A percentile compares a stretch with the other conserved stretches of the same genome.
Evolutionary conservation across 202 grass and related monocot species (phyloP).

Genomic region (Carex arenaria): DNA sequence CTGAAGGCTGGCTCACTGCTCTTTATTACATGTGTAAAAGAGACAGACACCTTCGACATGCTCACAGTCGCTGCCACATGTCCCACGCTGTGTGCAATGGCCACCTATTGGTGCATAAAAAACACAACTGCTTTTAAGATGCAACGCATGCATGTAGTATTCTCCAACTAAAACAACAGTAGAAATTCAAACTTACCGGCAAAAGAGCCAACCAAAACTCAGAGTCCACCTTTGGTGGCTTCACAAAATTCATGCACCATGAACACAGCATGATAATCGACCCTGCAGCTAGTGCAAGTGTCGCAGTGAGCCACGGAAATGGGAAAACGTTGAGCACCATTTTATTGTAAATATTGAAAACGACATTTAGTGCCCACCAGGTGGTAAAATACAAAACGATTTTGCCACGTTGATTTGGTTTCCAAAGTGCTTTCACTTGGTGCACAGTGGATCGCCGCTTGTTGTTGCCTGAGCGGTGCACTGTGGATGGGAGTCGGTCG

Average conservation of each 20-base stretch:
- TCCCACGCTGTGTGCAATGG: slow-evolving; percentile 73
- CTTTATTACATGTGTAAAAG: slow-evolving; percentile 93
- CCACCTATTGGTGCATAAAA: slow-evolving; percentile 39
- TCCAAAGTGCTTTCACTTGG: slow-evolving; percentile 32
- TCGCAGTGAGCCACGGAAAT: slow-evolving; percentile 75
- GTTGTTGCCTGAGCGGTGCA: neutral
- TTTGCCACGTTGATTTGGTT: slow-evolving; percentile 34
- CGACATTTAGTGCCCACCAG: slow-evolving; percentile 90
- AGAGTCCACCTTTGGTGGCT: slow-evolving; percentile 52
- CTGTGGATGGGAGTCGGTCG: slow-evolving; percentile 26
- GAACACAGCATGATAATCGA: slow-evolving; percentile 85
- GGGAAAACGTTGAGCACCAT: slow-evolving; percentile 85
- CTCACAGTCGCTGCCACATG: slow-evolving; percentile 85
- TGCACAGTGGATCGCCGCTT: slow-evolving; percentile 20
- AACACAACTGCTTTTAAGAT: neutral
- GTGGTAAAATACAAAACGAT: slow-evolving; percentile 88
- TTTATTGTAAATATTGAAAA: slow-evolving; percentile 99
- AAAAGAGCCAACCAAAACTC: slow-evolving; percentile 74
- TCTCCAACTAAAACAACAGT: neutral
- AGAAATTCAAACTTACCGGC: slow-evolving; percentile 40
- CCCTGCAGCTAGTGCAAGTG: slow-evolving; percentile 71
- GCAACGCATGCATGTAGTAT: neutral
- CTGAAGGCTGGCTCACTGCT: slow-evolving; percentile 84
- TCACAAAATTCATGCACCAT: slow-evolving; percentile 52
- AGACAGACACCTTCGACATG: slow-evolving; percentile 87